A percentile compares a stretch with the other conserved stretches of the same genome.
These are phyloP conservation scores for Dittrichia graveolens DNA, from an alignment of 129 eudicot species.

Conservation along the genomic window DNA sequence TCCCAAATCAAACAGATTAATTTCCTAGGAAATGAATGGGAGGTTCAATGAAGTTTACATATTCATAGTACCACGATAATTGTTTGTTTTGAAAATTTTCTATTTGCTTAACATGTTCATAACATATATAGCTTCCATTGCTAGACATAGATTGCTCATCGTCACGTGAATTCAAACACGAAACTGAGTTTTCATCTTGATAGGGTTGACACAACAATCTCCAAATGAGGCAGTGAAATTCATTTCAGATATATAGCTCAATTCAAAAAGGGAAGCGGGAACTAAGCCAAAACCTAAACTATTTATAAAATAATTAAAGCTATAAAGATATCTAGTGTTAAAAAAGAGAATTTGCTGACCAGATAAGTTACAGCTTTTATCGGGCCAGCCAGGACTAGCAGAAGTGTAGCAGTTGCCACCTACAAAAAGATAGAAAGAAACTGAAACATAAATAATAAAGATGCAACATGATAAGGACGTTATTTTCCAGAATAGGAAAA, in stretches of 20 bases:
- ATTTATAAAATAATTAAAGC: slow-evolving; percentile 4
- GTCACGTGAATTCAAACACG: no score
- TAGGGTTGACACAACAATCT: no score
- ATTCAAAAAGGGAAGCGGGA: not conserved
- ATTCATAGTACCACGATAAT: no score
- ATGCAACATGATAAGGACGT: not conserved
- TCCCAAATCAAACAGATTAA: no score
- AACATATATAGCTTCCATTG: no score
- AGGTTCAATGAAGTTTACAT: no score
- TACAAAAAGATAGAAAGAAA: slow-evolving; percentile 25
- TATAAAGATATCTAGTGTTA: not conserved
- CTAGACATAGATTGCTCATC: no score
- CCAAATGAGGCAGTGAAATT: not conserved
- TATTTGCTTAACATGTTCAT: no score
- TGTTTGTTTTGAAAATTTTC: no score
- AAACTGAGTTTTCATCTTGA: no score
- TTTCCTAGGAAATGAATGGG: no score
- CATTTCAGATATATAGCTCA: not conserved
- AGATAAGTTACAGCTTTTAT: slow-evolving; percentile 77
- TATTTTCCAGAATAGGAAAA: not conserved
- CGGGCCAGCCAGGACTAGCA: slow-evolving; percentile 89
- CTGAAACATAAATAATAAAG: not conserved
- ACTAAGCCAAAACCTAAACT: slow-evolving; percentile 2
- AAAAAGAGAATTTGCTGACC: slow-evolving; percentile 47
- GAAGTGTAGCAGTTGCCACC: slow-evolving; percentile 84